These are phyloP conservation scores for Kazachstania sp. DNA, from an alignment of 1,139 yeast genomes.

Conservation along the genomic window DNA sequence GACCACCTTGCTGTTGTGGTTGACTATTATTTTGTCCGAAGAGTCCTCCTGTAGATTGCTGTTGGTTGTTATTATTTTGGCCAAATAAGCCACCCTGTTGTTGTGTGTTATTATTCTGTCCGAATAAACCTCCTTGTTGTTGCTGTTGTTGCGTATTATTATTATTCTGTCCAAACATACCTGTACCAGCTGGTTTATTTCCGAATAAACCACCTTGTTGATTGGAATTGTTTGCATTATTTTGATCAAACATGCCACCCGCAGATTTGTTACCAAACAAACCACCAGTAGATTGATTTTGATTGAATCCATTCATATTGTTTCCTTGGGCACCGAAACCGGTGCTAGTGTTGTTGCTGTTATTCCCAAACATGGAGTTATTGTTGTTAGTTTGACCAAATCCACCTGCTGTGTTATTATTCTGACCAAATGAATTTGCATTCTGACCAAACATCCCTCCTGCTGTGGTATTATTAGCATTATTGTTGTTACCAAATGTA, in stretches of 20 bases:
- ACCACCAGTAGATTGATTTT: constrained; percentile 15
- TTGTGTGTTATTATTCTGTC: constrained; percentile 14
- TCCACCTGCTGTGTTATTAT: constrained; percentile 1
- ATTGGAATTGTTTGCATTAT: constrained; percentile 11
- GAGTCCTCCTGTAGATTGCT: constrained; percentile 18
- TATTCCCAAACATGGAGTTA: neutral
- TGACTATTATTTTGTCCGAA: constrained; percentile 26
- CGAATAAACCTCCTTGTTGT: constrained; percentile 29
- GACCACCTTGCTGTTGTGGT: constrained; percentile 8
- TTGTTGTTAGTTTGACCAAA: constrained; percentile 6
- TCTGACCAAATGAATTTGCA: constrained; percentile 8
- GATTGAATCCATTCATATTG: neutral
- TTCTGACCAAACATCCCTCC: constrained; percentile 26
- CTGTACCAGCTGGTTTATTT: constrained; percentile 13
- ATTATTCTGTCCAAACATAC: constrained; percentile 23
- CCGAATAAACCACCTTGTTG: constrained; percentile 19
- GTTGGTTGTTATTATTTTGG: constrained; percentile 1
- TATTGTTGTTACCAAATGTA: constrained; percentile 2
- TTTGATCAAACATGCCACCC: constrained; percentile 8
- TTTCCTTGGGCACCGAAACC: constrained; percentile 1
- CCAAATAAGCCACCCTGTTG: constrained; percentile 3
- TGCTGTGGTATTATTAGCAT: constrained; percentile 9
- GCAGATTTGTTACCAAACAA: constrained; percentile 29
- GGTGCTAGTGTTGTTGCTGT: neutral
- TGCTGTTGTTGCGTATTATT: constrained; percentile 16